A percentile compares a stretch with the other conserved stretches of the same genome.
phyloP scores from a whole-genome alignment of 139 green algal species.

The Chlamydomonas applanata region DNA sequence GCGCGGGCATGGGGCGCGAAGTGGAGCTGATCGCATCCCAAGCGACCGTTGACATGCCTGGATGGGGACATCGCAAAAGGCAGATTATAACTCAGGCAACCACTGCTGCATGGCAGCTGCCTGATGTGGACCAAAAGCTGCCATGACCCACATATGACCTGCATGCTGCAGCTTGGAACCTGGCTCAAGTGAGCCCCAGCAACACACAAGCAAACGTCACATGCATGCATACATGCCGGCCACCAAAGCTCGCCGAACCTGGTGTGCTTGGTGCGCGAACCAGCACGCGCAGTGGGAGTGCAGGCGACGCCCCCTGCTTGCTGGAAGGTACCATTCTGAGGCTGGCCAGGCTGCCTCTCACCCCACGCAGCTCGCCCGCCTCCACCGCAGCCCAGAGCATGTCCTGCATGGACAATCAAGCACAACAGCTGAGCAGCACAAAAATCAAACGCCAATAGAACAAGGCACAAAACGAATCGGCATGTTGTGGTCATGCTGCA shows the following conservation, averaged over 20 bases:
- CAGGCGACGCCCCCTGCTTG: slow-evolving; percentile 16
- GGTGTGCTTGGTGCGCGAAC: not conserved
- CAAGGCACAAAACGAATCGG: no score
- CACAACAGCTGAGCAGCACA: not conserved
- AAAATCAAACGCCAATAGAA: not conserved
- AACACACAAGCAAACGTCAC: no score
- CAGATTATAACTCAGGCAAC: not conserved
- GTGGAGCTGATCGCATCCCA: slow-evolving; percentile 37
- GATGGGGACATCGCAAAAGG: no score
- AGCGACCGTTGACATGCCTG: not conserved
- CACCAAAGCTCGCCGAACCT: not conserved
- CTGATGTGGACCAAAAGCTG: no score
- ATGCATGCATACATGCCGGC: no score
- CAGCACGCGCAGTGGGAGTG: slow-evolving; percentile 36
- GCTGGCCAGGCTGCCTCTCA: not conserved
- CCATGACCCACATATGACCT: no score
- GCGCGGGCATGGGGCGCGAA: slow-evolving; percentile 25
- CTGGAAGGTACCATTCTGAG: slow-evolving; percentile 20
- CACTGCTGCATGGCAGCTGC: no score
- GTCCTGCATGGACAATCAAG: slow-evolving; percentile 15
- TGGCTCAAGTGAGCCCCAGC: no score
- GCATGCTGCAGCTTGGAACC: no score
- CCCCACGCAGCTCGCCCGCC: slow-evolving; percentile 9
- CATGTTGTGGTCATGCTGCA: no score
- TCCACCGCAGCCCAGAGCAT: slow-evolving; percentile 40